Evolutionary conservation across 1,139 yeast species (phyloP).

Genomic region (Geotrichum aggregatum): DNA sequence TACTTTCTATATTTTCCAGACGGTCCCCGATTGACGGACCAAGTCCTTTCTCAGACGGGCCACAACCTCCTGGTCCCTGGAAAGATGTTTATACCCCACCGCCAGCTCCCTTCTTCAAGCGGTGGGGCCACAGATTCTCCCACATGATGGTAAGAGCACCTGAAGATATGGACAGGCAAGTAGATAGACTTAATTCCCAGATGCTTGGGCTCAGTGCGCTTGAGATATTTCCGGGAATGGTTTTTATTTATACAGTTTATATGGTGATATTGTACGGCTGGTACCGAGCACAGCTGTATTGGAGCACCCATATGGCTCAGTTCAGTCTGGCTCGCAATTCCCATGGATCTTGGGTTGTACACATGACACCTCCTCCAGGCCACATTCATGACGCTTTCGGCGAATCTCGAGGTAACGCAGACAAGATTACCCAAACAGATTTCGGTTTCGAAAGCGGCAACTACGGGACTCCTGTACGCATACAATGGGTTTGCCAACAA

Average conservation of each 20-base stretch:
- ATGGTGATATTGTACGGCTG: conserved; percentile 14
- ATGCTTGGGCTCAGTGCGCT: conserved; percentile 17
- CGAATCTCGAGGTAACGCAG: background rate
- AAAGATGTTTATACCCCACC: too few species aligned
- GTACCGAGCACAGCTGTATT: conserved; percentile 2
- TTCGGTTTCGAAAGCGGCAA: conserved; percentile 20
- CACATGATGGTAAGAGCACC: background rate
- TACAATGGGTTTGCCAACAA: conserved; percentile 19
- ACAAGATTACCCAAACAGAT: conserved; percentile 4
- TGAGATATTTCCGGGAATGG: conserved; percentile 24
- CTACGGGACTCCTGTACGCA: conserved; percentile 20
- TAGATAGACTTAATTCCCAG: background rate
- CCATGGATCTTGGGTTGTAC: background rate
- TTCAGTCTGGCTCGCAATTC: conserved; percentile 9
- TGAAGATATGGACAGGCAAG: background rate
- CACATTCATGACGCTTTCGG: conserved; percentile 1
- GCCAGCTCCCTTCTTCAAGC: too few species aligned
- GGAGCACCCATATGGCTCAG: conserved; percentile 6
- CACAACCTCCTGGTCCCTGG: too few species aligned
- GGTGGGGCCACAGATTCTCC: too few species aligned
- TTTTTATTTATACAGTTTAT: conserved; percentile 21
- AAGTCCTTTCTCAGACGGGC: too few species aligned
- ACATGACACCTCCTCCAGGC: conserved; percentile 11
- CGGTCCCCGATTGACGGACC: too few species aligned
- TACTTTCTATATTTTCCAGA: conserved; percentile 6